Evolutionary conservation across 208 protist species (phyloP), one percentile per base, ranked within the genome.

Genomic region (Endotrypanum monterogeii): DNA sequence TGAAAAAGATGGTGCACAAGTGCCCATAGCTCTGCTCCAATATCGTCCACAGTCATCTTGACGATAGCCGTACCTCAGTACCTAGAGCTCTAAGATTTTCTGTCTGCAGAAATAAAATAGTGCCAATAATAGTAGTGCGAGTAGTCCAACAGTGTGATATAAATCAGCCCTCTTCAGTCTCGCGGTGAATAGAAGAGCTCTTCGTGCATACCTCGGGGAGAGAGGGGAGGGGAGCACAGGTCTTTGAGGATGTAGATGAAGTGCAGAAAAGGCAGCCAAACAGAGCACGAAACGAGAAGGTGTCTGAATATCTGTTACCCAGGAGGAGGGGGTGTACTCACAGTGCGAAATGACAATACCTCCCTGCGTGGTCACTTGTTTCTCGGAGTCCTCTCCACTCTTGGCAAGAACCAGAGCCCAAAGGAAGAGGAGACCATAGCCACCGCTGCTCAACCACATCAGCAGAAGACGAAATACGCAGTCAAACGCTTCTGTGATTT

Each of bases 1-100:
- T 50, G 8, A 76, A 89, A 96, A 14, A 96, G 72, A 68, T 96
- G 89, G 62, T 85, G 82, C 8, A 84, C 87, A 6, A 96, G 76
- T 30, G 83, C 85, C 74, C 84, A 92, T 48, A 96, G 75, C 57
- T 93, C 88, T 0, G 84, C 72, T 1, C 92, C 92, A 7, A 96
- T 41, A 48, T 96, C 92, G 25, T 71, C 54, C 35, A 58, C 67
- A 7, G 69, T 62, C 69, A 79, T 75, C 35, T 39, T 20, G 23
- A 50, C n/a, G 46, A 9, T 18, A 12, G 25, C 35, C 11, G 48
- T 25, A 2, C 23, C 46, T 20, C 25, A 4, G 3, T 2, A 23
- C 51, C 28, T 25, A 2, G 63, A 50, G 9, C 28, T 5, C 39
- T 51, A 16, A 20, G 3, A n/a, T 14, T 32, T 2, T 20, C 4